Evolutionary conservation across 2,329 filamentous ascomycete species (phyloP).

Genomic region (Metarhizium rileyi): DNA sequence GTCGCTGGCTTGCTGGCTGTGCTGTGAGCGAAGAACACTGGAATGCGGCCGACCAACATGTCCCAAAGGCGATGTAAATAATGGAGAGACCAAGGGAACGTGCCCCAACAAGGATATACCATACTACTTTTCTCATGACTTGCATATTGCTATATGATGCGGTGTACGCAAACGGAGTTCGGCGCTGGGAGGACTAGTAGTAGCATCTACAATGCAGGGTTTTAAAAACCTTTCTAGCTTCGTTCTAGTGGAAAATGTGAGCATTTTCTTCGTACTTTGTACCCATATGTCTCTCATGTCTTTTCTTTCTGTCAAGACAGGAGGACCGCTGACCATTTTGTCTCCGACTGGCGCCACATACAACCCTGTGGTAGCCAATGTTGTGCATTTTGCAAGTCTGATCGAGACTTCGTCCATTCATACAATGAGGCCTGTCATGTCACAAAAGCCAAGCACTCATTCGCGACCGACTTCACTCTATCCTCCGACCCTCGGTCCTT

Average conservation of each 20-base stretch:
- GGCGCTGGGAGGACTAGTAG: not conserved
- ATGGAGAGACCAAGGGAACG: not conserved
- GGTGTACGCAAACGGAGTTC: not conserved
- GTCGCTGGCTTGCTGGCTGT: constrained; percentile 29
- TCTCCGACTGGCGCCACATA: too few species aligned
- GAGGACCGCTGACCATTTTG: too few species aligned
- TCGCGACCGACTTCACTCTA: constrained; percentile 36
- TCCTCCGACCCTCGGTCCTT: constrained; percentile 35
- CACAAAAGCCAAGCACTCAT: constrained; percentile 29
- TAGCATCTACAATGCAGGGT: not conserved
- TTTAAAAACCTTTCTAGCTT: not conserved
- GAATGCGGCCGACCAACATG: not conserved
- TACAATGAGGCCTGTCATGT: constrained; percentile 1
- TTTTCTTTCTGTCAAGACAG: too few species aligned
- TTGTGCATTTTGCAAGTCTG: not conserved
- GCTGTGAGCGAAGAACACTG: constrained; percentile 19
- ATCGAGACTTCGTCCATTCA: not conserved
- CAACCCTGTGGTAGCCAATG: not conserved
- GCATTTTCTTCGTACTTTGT: too few species aligned
- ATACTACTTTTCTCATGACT: not conserved
- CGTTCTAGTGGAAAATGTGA: too few species aligned
- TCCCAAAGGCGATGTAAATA: constrained; percentile 1
- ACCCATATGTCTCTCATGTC: too few species aligned
- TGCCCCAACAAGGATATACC: not conserved
- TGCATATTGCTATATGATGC: not conserved